Evolutionary conservation across 1,284 basidiomycete species (phyloP).

Genomic region (Wallemia ichthyophaga): DNA sequence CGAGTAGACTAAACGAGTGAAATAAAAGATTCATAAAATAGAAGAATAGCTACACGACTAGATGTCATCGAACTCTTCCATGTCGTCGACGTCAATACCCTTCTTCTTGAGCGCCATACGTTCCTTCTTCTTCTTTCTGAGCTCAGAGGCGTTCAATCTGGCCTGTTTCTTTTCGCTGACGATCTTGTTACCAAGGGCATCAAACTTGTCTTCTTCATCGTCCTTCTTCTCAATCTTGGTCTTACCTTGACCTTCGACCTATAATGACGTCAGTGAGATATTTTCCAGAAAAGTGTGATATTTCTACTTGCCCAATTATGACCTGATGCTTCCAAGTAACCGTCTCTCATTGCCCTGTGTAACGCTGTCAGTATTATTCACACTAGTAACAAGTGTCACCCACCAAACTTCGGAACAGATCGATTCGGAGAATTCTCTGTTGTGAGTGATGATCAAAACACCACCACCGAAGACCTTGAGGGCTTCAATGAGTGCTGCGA

Average conservation of each 20-base stretch:
- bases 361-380: neutral
- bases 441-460: constrained; percentile 88
- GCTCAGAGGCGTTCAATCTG: constrained; percentile 33
- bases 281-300: constrained; percentile 13
- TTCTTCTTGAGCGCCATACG: constrained; percentile 64
- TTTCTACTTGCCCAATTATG: constrained; percentile 38
- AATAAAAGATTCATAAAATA: neutral
- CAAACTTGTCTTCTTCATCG: constrained; percentile 62
- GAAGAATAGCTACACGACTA: neutral
- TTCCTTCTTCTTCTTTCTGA: constrained; percentile 76
- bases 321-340: constrained; percentile 68
- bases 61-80: neutral
- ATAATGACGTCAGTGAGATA: too few species aligned
- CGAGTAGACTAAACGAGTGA: too few species aligned
- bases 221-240: constrained; percentile 55
- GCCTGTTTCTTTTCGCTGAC: constrained; percentile 52
- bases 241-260: constrained; percentile 68
- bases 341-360: constrained; percentile 21
- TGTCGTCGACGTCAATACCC: constrained; percentile 27
- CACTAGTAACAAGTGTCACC: constrained; percentile 5
- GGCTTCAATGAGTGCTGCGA: constrained; percentile 81
- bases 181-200: constrained; percentile 91
- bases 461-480: constrained; percentile 90
- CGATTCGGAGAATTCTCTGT: constrained; percentile 90
- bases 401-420: constrained; percentile 27